Evolutionary conservation across 1,139 yeast genomes (phyloP).

Genomic region (Candida albicans): DNA sequence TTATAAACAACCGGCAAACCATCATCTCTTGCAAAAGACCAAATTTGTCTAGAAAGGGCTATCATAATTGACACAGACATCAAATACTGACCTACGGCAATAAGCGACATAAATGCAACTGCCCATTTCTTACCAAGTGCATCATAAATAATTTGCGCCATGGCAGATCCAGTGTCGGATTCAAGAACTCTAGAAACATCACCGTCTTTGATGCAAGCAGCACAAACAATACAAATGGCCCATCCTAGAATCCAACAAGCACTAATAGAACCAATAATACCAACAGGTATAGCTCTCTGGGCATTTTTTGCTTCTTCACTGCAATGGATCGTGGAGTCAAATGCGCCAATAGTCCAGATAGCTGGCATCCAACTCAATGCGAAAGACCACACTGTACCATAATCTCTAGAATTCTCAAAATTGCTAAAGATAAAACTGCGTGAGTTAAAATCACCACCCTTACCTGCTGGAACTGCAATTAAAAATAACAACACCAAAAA

Average conservation of each 20-base stretch:
- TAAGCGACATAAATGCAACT: constrained; percentile 59
- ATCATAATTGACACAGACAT: constrained; percentile 53
- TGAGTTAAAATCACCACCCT: constrained; percentile 28
- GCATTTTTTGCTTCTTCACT: constrained; percentile 73
- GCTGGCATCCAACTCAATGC: constrained; percentile 64
- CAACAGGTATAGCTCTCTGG: constrained; percentile 64
- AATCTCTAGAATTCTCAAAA: constrained; percentile 52
- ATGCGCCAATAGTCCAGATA: constrained; percentile 66
- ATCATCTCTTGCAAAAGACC: constrained; percentile 44
- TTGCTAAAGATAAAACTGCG: constrained; percentile 54
- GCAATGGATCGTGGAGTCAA: constrained; percentile 72
- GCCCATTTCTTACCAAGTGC: constrained; percentile 73
- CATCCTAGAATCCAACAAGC: constrained; percentile 65
- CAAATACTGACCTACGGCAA: constrained; percentile 60
- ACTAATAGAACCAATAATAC: constrained; percentile 49
- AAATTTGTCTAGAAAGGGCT: constrained; percentile 40
- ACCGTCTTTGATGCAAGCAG: constrained; percentile 53
- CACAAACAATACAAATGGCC: constrained; percentile 52
- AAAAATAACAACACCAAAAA: constrained; percentile 56
- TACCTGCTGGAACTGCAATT: constrained; percentile 66
- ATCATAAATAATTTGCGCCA: constrained; percentile 67
- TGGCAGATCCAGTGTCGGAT: constrained; percentile 51
- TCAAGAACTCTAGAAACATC: constrained; percentile 46
- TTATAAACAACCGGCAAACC: constrained; percentile 43
- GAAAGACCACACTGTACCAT: constrained; percentile 71